A percentile compares a stretch with the other conserved stretches of the same genome.
phyloP scores from a whole-genome alignment of 805 yeast genomes.

The Wickerhamomyces subpelliculosus region DNA sequence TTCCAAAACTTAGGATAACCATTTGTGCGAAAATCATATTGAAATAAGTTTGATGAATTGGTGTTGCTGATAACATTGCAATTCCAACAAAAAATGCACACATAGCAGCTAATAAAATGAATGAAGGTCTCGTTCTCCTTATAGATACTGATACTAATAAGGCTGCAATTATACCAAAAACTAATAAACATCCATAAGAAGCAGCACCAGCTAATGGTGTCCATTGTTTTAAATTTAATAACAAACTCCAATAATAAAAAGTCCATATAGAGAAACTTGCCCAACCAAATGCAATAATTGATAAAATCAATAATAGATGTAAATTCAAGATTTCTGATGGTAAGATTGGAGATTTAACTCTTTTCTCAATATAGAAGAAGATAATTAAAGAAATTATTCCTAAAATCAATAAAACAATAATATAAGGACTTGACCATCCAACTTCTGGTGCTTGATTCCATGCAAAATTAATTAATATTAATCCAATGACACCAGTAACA shows the following conservation, averaged over 20 bases:
- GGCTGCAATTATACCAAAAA: slow-evolving; percentile 54
- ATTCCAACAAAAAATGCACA: slow-evolving; percentile 49
- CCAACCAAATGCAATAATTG: slow-evolving; percentile 60
- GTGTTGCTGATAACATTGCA: slow-evolving; percentile 46
- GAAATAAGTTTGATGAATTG: slow-evolving; percentile 55
- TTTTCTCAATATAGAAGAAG: slow-evolving; percentile 45
- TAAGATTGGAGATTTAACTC: slow-evolving; percentile 41
- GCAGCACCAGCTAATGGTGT: slow-evolving; percentile 37
- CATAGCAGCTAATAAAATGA: slow-evolving; percentile 43
- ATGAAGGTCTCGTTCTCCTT: slow-evolving; percentile 39
- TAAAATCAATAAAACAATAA: slow-evolving; percentile 47
- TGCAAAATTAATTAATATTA: slow-evolving; percentile 57
- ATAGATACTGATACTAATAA: slow-evolving; percentile 42
- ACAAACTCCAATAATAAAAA: slow-evolving; percentile 51
- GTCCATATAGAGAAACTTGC: slow-evolving; percentile 71
- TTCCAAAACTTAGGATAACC: slow-evolving; percentile 58
- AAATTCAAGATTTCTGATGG: slow-evolving; percentile 42
- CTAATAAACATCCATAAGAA: slow-evolving; percentile 37
- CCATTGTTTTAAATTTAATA: slow-evolving; percentile 43
- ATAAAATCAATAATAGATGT: slow-evolving; percentile 41
- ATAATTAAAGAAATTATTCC: slow-evolving; percentile 35
- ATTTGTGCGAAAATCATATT: slow-evolving; percentile 48
- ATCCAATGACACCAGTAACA: slow-evolving; percentile 46
- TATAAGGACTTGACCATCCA: slow-evolving; percentile 59
- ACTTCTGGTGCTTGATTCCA: slow-evolving; percentile 73